Evolutionary conservation across 257 asterid species (phyloP).

Genomic region (Anisodus tanguticus): DNA sequence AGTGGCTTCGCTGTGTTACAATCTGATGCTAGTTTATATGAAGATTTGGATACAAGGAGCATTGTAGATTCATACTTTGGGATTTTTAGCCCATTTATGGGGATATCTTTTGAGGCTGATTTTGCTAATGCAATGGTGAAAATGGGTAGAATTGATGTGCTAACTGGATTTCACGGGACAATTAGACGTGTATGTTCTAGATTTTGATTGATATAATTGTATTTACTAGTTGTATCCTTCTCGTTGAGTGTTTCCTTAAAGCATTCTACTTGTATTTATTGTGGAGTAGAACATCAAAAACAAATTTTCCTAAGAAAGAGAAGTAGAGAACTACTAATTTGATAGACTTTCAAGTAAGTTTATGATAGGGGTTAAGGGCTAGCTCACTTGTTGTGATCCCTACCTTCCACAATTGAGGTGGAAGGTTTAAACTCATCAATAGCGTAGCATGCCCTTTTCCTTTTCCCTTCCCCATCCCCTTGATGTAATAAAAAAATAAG

Average conservation of each 20-base stretch:
- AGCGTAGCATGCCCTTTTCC: no score
- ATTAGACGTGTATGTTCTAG: slow-evolving; percentile 66
- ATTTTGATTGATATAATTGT: slow-evolving; percentile 43
- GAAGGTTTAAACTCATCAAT: no score
- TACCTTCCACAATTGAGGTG: no score
- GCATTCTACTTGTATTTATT: background rate
- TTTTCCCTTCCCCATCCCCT: no score
- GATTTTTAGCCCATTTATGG: slow-evolving; percentile 41
- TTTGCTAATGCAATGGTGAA: slow-evolving; percentile 67
- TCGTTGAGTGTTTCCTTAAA: background rate
- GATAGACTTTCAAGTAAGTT: background rate
- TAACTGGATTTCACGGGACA: slow-evolving; percentile 62
- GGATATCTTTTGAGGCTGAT: slow-evolving; percentile 68
- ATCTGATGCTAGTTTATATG: slow-evolving; percentile 73
- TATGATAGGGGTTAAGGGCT: background rate
- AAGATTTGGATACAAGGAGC: slow-evolving; percentile 53
- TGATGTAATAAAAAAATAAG: no score
- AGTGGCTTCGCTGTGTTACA: slow-evolving; percentile 72
- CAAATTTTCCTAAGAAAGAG: background rate
- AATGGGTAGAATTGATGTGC: slow-evolving; percentile 77
- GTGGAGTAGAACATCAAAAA: background rate
- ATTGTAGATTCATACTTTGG: slow-evolving; percentile 79
- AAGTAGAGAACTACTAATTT: background rate
- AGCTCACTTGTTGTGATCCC: no score
- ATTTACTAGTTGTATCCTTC: background rate